Base-by-base conservation (phyloP, 169 alveolate species). In the Cytauxzoon felis region DNA sequence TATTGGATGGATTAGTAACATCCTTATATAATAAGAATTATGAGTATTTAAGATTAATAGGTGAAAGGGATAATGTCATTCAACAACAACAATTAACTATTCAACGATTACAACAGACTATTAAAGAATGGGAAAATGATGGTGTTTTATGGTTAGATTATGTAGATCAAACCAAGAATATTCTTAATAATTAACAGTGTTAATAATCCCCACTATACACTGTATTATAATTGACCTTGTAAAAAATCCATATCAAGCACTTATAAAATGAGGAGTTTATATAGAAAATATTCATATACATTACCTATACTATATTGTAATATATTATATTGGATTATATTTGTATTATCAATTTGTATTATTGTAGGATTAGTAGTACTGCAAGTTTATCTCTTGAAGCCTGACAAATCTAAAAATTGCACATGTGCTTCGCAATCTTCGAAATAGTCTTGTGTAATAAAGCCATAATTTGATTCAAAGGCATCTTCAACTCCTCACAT, bases 81-180 rank as follows among this genome's bases (percentile, higher is more conserved):
- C 73, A 65, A 23, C 67, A 63, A 33, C 84, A 51, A 48, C 61
- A 63, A 36, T 41, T 51, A 38, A 18, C 51, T 24, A 73, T 73
- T 48, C 40, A 36, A 43, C 63, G 50, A 38, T 72, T 73, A 32
- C 59, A 49, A 47, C 33, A 47, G n/a, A 26, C 50, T 7, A 42
- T 73, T 38, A 73, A 73, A 72, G 84, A 73, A 49, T 73, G 84
- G 84, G 84, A 73, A 65, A 51, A 69, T 6, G 84, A 73, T 32
- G 84, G 80, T 23, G 50, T 73, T 30, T 45, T 73, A 19, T 73
- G 84, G 84, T 79, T 73, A 18, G 84, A 73, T 57, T 73, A 63
- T 32, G 78, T 73, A 41, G 69, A 73, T 62, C 84, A 73, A 34
- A 36, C 47, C 36, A 50, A 49, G 34, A 38, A 48, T 38, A 36